Evolutionary conservation across 2,329 filamentous ascomycete genomes (phyloP), one percentile per base, ranked within the genome.

Genomic region (Colletotrichum shisoi): DNA sequence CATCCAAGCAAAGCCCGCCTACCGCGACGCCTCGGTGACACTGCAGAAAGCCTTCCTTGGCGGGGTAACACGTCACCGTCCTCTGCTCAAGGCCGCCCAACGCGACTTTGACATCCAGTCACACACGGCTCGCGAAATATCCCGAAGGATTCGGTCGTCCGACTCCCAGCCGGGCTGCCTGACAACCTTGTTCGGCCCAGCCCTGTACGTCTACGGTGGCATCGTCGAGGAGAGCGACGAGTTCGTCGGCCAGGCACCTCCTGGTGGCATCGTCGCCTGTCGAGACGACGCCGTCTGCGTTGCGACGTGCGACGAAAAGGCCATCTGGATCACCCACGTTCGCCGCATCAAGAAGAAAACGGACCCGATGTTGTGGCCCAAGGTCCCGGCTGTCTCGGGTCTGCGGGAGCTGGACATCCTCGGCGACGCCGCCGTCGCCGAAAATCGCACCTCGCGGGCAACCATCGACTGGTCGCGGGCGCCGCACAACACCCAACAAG

Each of bases 101-200:
- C 74, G 78, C 39, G 75, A 77, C 27, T 79, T 81, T 60, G 73
- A 80, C 57, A 54, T 75, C n/a, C 67, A 61, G 12, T 72, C 68
- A 7, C 78, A 80, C 70, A 72, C 68, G 2, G 75, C 79, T 31
- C 71, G 72, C 49, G 74, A 78, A 56, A 77, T 81, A n/a, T 80
- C 79, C 1, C 74, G 79, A n/a, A 73, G 79, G 39, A 79, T 81
- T 17, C 74, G 79, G n/a, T 77, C 74, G 56, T 75, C 74, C 39
- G 79, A 81, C 68, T 80, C 79, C 0, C 79, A 81, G 70, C 79
- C 79, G 4, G 79, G 79, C 40, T 78, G 76, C 51, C 71, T 79
- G 39, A 80, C 76, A 61, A 72, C 71, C 31, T 60, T 79, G 1
- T 77, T 80, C 46, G 78, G 77, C 0, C 72, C 71, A 8, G 76